These are phyloP conservation scores for Dictyostelium brefeldianum DNA, from an alignment of 78 protist genomes.

Conservation along the genomic window DNA sequence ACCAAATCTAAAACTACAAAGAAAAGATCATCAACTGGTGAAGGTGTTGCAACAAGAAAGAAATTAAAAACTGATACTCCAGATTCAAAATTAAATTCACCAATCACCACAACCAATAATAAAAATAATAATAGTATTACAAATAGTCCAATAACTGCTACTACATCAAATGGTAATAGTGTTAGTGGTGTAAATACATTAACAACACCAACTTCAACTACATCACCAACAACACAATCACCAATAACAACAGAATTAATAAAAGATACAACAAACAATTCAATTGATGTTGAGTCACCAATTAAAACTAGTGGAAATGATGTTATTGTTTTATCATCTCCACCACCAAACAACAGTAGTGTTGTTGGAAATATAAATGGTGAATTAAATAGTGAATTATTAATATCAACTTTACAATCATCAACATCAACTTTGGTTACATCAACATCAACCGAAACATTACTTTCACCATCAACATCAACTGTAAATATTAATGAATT, in stretches of 20 bases:
- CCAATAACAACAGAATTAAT: background rate
- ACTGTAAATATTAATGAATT: background rate
- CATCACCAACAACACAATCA: background rate
- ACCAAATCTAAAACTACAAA: background rate
- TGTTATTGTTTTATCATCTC: background rate
- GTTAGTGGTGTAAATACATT: background rate
- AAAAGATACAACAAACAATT: background rate
- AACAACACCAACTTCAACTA: background rate
- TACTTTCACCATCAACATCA: background rate
- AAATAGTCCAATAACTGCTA: background rate
- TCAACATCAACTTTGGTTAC: background rate
- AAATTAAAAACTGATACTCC: background rate
- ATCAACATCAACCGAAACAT: background rate
- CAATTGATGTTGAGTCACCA: background rate
- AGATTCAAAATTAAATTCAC: background rate
- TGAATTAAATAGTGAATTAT: too few relatives aligned
- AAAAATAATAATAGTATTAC: background rate
- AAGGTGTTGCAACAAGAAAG: constrained; percentile 12
- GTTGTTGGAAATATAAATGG: constrained; percentile 12
- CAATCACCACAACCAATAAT: background rate
- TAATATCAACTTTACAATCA: background rate
- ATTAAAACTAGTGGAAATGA: background rate
- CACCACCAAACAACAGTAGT: background rate
- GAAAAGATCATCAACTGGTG: constrained; percentile 20
- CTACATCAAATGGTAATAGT: background rate